These are phyloP conservation scores for Neodidymelliopsis sp. DNA, from an alignment of 2,329 filamentous ascomycete species.

Conservation along the genomic window DNA sequence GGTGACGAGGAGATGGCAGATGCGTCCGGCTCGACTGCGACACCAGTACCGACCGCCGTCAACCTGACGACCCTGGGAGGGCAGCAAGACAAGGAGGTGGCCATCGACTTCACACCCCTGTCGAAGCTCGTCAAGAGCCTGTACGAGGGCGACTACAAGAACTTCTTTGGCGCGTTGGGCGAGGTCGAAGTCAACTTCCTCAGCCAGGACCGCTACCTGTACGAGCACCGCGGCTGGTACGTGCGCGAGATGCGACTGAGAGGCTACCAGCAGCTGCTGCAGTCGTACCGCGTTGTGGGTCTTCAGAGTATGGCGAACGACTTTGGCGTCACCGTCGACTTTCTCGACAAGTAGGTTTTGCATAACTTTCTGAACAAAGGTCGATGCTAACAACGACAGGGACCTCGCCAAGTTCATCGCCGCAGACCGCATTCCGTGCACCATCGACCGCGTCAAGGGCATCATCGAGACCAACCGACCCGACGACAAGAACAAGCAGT, in stretches of 20 bases:
- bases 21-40: conserved; percentile 56
- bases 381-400: conserved; percentile 56
- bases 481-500: conserved; percentile 99
- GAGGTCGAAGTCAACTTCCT: conserved; percentile 93
- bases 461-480: conserved; percentile 98
- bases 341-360: conserved; percentile 80
- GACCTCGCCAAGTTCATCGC: conserved; percentile 98
- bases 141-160: conserved; percentile 92
- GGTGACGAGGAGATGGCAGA: conserved; percentile 79
- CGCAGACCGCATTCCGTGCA: conserved; percentile 91
- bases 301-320: conserved; percentile 96
- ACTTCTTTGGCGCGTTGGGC: conserved; percentile 89
- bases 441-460: conserved; percentile 94
- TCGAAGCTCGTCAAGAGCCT: conserved; percentile 88
- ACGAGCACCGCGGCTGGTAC: conserved; percentile 96
- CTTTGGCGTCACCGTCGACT: conserved; percentile 97
- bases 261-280: conserved; percentile 94
- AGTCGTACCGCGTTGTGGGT: conserved; percentile 97
- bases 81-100: conserved; percentile 78
- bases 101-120: conserved; percentile 88
- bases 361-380: background rate
- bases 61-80: conserved; percentile 89
- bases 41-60: conserved; percentile 72
- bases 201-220: conserved; percentile 90
- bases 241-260: conserved; percentile 97